Percentiles rank a stretch among this genome's conserved stretches.
phyloP scores from a whole-genome alignment of 1,284 basidiomycete genomes.

The Termitomyces sp. region DNA sequence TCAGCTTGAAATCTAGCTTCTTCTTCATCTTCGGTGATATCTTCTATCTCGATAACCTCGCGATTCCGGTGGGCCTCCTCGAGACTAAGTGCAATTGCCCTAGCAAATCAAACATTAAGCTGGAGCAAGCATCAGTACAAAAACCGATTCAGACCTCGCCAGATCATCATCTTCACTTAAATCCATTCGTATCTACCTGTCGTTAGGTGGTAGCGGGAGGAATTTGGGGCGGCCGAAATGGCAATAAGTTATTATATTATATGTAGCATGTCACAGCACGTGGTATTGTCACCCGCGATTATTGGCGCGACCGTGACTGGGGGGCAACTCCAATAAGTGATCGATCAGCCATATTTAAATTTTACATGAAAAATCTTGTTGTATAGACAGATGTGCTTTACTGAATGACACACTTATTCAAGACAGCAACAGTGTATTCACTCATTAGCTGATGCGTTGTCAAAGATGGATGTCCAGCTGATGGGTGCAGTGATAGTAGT shows the following conservation, averaged over 20 bases:
- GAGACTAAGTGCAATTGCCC: slow-evolving; percentile 46
- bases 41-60: slow-evolving; percentile 24
- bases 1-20: slow-evolving; percentile 31
- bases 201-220: no score
- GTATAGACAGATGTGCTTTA: background rate
- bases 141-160: slow-evolving; percentile 22
- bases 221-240: no score
- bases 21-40: slow-evolving; percentile 28
- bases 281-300: slow-evolving; percentile 4
- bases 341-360: background rate
- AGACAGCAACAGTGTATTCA: slow-evolving; percentile 22
- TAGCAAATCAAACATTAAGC: slow-evolving; percentile 17
- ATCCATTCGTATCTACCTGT: slow-evolving; percentile 7
- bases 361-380: background rate
- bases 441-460: slow-evolving; percentile 25
- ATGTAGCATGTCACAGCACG: slow-evolving; percentile 4
- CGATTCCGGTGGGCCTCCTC: slow-evolving; percentile 24
- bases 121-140: background rate
- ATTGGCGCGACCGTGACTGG: background rate
- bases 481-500: background rate
- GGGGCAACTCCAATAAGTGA: no score
- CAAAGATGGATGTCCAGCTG: slow-evolving; percentile 27
- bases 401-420: slow-evolving; percentile 1
- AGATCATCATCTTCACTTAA: slow-evolving; percentile 27
- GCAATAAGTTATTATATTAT: background rate